Evolutionary conservation across 331 rosid species (phyloP).

Genomic region (Stylosanthes scabra): DNA sequence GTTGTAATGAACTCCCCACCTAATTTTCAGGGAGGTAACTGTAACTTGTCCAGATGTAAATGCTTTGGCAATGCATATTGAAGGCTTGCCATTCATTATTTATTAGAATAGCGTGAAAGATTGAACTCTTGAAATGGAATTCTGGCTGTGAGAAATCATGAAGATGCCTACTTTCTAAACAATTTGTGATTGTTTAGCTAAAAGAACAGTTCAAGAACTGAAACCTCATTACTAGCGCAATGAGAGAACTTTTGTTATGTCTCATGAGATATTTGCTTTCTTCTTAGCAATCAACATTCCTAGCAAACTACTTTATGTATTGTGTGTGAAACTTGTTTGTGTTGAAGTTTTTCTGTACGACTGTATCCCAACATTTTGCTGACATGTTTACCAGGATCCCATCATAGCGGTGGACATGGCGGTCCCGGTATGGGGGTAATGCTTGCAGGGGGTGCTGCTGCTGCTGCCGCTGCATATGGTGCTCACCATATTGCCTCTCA

Average conservation of each 20-base stretch:
- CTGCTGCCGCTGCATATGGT: constrained; percentile 58
- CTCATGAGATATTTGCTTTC: not conserved
- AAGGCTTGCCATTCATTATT: too few relatives aligned
- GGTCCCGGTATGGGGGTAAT: constrained; percentile 51
- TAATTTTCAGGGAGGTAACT: too few relatives aligned
- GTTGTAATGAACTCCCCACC: too few relatives aligned
- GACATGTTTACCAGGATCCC: constrained; percentile 50
- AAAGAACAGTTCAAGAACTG: not conserved
- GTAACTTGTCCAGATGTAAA: too few relatives aligned
- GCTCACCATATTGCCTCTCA: constrained; percentile 12
- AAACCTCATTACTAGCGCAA: not conserved
- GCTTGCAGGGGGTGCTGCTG: constrained; percentile 86
- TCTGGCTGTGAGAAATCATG: too few relatives aligned
- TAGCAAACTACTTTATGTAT: not conserved
- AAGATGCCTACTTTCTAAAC: not conserved
- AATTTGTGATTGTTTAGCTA: not conserved
- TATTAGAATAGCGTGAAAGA: too few relatives aligned
- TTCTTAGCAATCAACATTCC: constrained; percentile 15
- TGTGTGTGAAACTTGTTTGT: constrained; percentile 12
- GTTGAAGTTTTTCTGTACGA: not conserved
- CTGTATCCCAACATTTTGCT: not conserved
- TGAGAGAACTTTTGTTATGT: not conserved
- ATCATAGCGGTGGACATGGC: constrained; percentile 43
- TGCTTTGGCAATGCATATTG: too few relatives aligned
- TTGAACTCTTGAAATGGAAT: constrained; percentile 20